phyloP scores from a whole-genome alignment of 805 yeast species.

The Candida manassasensis region DNA sequence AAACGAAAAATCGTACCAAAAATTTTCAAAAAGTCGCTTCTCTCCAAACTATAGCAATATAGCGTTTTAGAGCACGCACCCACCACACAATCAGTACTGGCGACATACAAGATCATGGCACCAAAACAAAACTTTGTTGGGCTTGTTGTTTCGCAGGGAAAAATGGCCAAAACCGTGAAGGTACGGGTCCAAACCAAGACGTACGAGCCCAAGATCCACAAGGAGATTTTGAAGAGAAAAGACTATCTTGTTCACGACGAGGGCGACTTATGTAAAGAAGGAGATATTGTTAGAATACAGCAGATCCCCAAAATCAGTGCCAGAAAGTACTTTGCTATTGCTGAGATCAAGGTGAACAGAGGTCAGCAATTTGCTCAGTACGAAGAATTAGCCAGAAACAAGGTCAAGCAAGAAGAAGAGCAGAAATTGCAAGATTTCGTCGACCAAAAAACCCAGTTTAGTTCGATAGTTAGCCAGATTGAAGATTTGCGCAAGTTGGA shows the following conservation, averaged over 20 bases:
- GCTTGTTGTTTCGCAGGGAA: conserved; percentile 91
- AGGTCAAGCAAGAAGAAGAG: conserved; percentile 65
- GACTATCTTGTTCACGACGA: conserved; percentile 93
- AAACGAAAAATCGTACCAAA: no score
- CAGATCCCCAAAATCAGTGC: conserved; percentile 81
- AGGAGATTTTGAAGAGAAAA: conserved; percentile 71
- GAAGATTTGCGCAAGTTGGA: conserved; percentile 37
- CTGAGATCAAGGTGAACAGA: conserved; percentile 81
- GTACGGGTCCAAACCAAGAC: conserved; percentile 79
- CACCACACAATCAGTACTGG: no score
- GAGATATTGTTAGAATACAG: conserved; percentile 92
- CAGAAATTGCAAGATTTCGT: conserved; percentile 51
- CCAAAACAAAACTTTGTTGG: conserved; percentile 82
- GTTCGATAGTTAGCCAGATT: conserved; percentile 25
- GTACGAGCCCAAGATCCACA: conserved; percentile 67
- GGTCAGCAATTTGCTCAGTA: conserved; percentile 89
- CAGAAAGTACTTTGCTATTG: conserved; percentile 81
- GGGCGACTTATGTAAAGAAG: conserved; percentile 85
- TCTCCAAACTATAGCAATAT: no score
- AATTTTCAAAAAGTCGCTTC: no score
- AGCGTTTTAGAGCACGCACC: no score
- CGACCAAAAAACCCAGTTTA: conserved; percentile 32
- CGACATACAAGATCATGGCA: conserved; percentile 65
- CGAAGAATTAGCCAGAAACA: conserved; percentile 64
- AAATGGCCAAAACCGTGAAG: conserved; percentile 92